A percentile compares a stretch with the other conserved stretches of the same genome.
Conservation (phyloP, 2,329 filamentous ascomycete species). For the Ceratocystis cubensis region DNA sequence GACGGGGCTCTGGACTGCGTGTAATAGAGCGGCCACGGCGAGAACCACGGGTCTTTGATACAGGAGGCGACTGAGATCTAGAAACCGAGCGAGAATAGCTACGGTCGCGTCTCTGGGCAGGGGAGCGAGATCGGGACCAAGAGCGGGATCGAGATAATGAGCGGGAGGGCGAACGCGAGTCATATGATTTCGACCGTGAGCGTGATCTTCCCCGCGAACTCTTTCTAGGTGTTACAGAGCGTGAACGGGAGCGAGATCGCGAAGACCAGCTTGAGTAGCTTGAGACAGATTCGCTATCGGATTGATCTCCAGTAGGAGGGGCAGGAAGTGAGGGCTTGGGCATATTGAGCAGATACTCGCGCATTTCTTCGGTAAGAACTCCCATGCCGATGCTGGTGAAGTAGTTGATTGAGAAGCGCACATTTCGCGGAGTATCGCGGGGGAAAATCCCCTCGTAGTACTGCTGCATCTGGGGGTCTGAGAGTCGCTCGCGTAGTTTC, state of each 20-base stretch:
- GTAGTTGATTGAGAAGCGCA: slow-evolving; percentile 97
- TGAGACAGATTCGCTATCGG: slow-evolving; percentile 59
- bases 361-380: slow-evolving; percentile 85
- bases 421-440: slow-evolving; percentile 74
- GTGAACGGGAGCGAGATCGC: slow-evolving; percentile 36
- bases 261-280: slow-evolving; percentile 58
- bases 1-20: slow-evolving; percentile 25
- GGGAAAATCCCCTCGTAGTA: slow-evolving; percentile 82
- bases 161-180: slow-evolving; percentile 13
- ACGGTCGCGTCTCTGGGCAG: slow-evolving; percentile 20
- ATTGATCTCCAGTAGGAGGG: slow-evolving; percentile 44
- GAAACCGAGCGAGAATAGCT: slow-evolving; percentile 16
- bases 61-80: slow-evolving; percentile 22
- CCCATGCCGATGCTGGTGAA: slow-evolving; percentile 98
- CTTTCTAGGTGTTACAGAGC: slow-evolving; percentile 29
- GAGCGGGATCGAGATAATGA: slow-evolving; percentile 27
- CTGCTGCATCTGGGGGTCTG: slow-evolving; percentile 64
- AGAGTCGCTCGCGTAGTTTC: slow-evolving; percentile 62
- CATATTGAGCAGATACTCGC: slow-evolving; percentile 77
- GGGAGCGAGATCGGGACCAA: slow-evolving; percentile 22
- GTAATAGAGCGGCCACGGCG: slow-evolving; percentile 27
- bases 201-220: slow-evolving; percentile 22
- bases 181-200: slow-evolving; percentile 22
- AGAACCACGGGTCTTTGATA: slow-evolving; percentile 23
- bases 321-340: slow-evolving; percentile 71